A percentile compares a stretch with the other conserved stretches of the same genome.
Evolutionary conservation across 2,329 filamentous ascomycete species (phyloP).

Genomic region (Hyphodiscus sp.): DNA sequence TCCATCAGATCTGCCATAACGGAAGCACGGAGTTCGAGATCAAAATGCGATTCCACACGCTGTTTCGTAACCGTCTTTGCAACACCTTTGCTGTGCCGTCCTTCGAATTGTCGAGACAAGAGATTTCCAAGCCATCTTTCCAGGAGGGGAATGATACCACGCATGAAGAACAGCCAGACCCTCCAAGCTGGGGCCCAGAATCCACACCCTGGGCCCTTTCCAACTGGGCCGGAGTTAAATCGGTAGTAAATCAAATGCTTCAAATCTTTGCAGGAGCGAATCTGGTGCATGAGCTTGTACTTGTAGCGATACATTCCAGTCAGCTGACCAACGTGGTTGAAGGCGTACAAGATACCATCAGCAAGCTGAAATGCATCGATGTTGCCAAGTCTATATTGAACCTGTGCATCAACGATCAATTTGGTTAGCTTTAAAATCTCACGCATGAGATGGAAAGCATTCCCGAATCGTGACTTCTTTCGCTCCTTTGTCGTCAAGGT

Average conservation of each 20-base stretch:
- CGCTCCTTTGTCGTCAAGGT: slow-evolving; percentile 97
- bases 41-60: slow-evolving; percentile 96
- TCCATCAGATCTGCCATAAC: slow-evolving; percentile 99
- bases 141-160: slow-evolving; percentile 91
- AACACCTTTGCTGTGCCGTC: slow-evolving; percentile 96
- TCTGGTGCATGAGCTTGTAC: slow-evolving; percentile 99
- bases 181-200: slow-evolving; percentile 99
- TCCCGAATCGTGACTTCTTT: slow-evolving; percentile 98
- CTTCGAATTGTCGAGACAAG: slow-evolving; percentile 94
- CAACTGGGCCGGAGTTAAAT: slow-evolving; percentile 94
- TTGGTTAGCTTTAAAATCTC: slow-evolving; percentile 95
- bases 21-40: slow-evolving; percentile 91
- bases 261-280: slow-evolving; percentile 95
- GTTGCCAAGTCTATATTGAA: slow-evolving; percentile 94
- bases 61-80: slow-evolving; percentile 99
- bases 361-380: slow-evolving; percentile 98
- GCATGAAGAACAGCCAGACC: slow-evolving; percentile 99
- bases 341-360: slow-evolving; percentile 97
- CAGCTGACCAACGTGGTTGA: slow-evolving; percentile 96
- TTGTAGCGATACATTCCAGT: slow-evolving; percentile 99
- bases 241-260: slow-evolving; percentile 99
- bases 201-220: slow-evolving; percentile 94
- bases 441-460: slow-evolving; percentile 98
- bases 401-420: slow-evolving; percentile 95
- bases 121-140: slow-evolving; percentile 97